Percentiles rank a stretch among this genome's conserved stretches.
These are phyloP conservation scores for Eucalyptus polyanthemos DNA, from an alignment of 345 rosid species.

Conservation along the genomic window DNA sequence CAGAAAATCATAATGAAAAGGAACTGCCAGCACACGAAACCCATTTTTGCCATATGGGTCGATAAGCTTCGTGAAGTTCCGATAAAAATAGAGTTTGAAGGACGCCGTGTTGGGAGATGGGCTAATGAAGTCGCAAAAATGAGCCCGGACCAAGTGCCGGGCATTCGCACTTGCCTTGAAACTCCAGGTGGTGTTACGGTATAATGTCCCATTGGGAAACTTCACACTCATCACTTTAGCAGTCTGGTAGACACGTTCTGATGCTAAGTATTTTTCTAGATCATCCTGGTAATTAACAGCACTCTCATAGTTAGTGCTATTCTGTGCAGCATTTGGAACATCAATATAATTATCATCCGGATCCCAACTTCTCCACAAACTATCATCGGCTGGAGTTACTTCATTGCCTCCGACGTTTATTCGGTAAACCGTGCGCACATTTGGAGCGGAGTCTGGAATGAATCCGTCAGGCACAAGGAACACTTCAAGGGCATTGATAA, in stretches of 20 bases:
- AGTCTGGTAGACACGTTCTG: slow-evolving; percentile 31
- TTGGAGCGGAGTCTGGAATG: neutral
- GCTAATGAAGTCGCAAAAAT: slow-evolving; percentile 40
- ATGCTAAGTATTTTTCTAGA: neutral
- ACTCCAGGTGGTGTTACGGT: slow-evolving; percentile 33
- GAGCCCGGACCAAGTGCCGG: slow-evolving; percentile 29
- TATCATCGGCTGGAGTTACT: slow-evolving; percentile 15
- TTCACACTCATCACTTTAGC: slow-evolving; percentile 12
- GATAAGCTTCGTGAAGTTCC: neutral
- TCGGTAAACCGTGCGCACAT: slow-evolving; percentile 14
- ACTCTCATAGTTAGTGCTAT: rapidly evolving
- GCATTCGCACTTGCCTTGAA: slow-evolving; percentile 18
- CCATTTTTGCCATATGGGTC: neutral
- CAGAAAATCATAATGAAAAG: slow-evolving; percentile 31
- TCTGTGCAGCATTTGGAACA: neutral
- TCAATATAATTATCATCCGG: slow-evolving; percentile 13
- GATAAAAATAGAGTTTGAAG: slow-evolving; percentile 29
- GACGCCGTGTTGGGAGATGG: neutral
- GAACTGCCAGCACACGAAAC: neutral
- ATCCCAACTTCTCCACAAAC: slow-evolving; percentile 29
- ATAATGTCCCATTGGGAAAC: neutral
- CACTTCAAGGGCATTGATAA: slow-evolving; percentile 60
- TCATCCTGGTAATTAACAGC: neutral
- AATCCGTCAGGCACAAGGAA: slow-evolving; percentile 23
- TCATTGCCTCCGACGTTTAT: slow-evolving; percentile 32